A percentile compares a stretch with the other conserved stretches of the same genome.
phyloP scores from a whole-genome alignment of 2,329 filamentous ascomycete species.

The Fusarium caatingaense region DNA sequence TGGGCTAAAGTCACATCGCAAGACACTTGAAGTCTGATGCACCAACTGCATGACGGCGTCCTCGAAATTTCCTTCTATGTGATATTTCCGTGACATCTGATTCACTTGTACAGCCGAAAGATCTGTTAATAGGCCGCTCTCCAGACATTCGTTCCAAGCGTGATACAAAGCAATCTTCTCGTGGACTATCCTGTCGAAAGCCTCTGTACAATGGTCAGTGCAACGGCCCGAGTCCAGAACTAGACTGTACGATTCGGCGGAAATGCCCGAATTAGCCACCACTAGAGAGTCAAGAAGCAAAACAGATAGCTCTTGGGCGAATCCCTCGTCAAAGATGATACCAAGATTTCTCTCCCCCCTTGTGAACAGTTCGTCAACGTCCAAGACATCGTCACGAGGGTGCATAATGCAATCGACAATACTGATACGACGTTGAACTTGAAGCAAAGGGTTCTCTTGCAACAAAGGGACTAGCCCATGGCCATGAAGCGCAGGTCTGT shows the following conservation, averaged over 20 bases:
- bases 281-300: too few species aligned
- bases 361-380: too few species aligned
- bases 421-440: slow-evolving; percentile 15
- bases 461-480: slow-evolving; percentile 4
- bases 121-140: not conserved
- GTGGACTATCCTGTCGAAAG: not conserved
- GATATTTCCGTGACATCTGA: not conserved
- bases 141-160: not conserved
- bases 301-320: too few species aligned
- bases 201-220: not conserved
- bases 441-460: slow-evolving; percentile 18
- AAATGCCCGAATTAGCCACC: not conserved
- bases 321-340: too few species aligned
- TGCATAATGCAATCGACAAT: not conserved
- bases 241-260: not conserved
- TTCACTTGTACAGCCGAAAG: too few species aligned
- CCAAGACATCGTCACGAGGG: too few species aligned
- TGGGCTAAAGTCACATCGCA: not conserved
- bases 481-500: not conserved
- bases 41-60: not conserved
- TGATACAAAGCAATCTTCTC: not conserved
- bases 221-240: not conserved
- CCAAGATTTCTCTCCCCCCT: too few species aligned
- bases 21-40: not conserved
- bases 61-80: too few species aligned